A percentile compares a stretch with the other conserved stretches of the same genome.
These are phyloP conservation scores for Solanum infundibuliforme DNA, from an alignment of 257 asterid species.

Conservation along the genomic window DNA sequence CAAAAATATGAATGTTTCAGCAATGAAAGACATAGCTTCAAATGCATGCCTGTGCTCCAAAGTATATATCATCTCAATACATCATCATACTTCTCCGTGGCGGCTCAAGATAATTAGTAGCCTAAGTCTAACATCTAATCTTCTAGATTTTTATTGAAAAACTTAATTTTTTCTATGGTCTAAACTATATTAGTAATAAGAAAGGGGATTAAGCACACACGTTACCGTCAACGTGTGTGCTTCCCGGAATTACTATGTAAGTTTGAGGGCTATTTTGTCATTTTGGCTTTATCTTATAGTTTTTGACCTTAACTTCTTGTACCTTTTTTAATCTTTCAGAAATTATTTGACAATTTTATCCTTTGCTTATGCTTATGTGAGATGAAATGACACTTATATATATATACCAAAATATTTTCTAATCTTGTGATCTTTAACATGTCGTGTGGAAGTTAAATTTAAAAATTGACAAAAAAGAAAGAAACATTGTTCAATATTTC, in stretches of 20 bases:
- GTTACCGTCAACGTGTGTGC: background rate
- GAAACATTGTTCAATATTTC: too few relatives aligned
- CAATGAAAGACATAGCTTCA: slow-evolving; percentile 79
- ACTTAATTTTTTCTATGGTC: background rate
- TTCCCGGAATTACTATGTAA: background rate
- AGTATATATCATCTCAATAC: background rate
- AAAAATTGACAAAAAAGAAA: too few relatives aligned
- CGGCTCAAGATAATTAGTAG: background rate
- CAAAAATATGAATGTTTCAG: slow-evolving; percentile 82
- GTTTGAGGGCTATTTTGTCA: background rate
- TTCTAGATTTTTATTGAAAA: background rate
- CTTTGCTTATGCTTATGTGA: too few relatives aligned
- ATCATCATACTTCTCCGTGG: background rate
- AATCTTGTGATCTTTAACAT: too few relatives aligned
- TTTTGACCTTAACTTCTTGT: too few relatives aligned
- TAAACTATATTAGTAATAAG: background rate
- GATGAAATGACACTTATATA: too few relatives aligned
- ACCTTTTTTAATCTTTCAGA: too few relatives aligned
- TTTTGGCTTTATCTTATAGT: too few relatives aligned
- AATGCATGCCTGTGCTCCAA: slow-evolving; percentile 67
- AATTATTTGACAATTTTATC: too few relatives aligned
- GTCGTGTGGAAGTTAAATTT: too few relatives aligned
- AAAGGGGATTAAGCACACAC: background rate
- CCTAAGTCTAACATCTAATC: background rate
- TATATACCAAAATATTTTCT: too few relatives aligned